A percentile compares a stretch with the other conserved stretches of the same genome.
phyloP scores from a whole-genome alignment of 441 rosid species.

The Rhodomyrtus psidioides region DNA sequence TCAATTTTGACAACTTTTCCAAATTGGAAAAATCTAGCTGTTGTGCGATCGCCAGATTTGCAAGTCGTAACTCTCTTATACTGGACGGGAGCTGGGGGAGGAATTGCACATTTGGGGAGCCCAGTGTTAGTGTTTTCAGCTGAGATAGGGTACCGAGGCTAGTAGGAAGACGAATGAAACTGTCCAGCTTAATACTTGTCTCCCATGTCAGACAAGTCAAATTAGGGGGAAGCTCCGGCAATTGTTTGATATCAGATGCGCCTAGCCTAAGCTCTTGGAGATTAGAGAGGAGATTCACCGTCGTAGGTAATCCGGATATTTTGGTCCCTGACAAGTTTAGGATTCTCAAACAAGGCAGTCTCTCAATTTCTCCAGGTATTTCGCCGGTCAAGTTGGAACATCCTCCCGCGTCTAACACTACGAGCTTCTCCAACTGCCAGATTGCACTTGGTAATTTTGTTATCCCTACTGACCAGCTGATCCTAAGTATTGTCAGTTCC shows the following conservation, averaged over 20 bases:
- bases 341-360: neutral
- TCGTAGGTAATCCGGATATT: neutral
- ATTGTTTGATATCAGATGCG: accelerated
- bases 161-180: neutral
- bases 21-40: too few relatives aligned
- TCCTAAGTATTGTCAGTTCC: too few relatives aligned
- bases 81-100: too few relatives aligned
- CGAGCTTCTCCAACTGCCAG: neutral
- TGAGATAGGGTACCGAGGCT: neutral
- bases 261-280: neutral
- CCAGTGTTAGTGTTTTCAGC: neutral
- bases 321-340: neutral
- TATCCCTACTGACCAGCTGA: too few relatives aligned
- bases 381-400: neutral
- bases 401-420: accelerated
- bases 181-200: neutral
- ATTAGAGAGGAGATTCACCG: neutral
- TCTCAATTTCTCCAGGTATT: neutral
- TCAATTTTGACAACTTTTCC: too few relatives aligned
- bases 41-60: too few relatives aligned
- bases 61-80: too few relatives aligned
- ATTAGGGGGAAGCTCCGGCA: neutral
- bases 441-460: too few relatives aligned
- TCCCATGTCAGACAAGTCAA: neutral
- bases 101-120: neutral